Evolutionary conservation across 2,329 filamentous ascomycete species (phyloP).

Genomic region (Aspergillus clavatus): DNA sequence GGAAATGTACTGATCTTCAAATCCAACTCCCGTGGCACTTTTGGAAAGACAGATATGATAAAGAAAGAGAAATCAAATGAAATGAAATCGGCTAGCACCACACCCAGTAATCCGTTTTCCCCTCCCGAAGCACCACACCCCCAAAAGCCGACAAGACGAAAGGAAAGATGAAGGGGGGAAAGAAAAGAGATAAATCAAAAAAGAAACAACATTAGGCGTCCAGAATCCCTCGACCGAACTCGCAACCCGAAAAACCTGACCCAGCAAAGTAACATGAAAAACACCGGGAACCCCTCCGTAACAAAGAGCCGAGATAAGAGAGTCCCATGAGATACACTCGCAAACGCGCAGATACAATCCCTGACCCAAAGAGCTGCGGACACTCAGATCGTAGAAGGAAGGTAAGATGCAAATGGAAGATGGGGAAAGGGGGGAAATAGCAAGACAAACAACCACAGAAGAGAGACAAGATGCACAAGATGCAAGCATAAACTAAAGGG

Average conservation of each 20-base stretch:
- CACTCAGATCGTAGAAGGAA: constrained; percentile 2
- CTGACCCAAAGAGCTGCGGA: constrained; percentile 7
- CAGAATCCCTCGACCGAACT: constrained; percentile 14
- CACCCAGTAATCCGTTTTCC: neutral
- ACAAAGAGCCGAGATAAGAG: constrained; percentile 14
- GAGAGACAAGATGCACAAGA: constrained; percentile 14
- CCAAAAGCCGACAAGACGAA: neutral
- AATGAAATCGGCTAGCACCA: neutral
- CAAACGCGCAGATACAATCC: constrained; percentile 14
- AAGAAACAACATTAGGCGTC: constrained; percentile 10
- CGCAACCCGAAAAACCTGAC: constrained; percentile 16
- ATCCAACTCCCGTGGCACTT: neutral
- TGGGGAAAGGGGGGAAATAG: constrained; percentile 5
- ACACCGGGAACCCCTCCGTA: constrained; percentile 17
- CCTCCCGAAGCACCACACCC: neutral
- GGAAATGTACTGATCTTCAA: neutral
- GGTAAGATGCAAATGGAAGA: constrained; percentile 5
- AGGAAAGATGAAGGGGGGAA: neutral
- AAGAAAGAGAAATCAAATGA: no score
- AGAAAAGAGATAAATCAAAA: neutral
- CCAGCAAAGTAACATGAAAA: constrained; percentile 10
- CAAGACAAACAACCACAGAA: constrained; percentile 5
- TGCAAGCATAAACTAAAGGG: constrained; percentile 12
- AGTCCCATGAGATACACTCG: constrained; percentile 15
- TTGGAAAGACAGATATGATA: neutral